Conservation (phyloP, 176 grass and related monocot species). For the Saccharum spontaneum region DNA sequence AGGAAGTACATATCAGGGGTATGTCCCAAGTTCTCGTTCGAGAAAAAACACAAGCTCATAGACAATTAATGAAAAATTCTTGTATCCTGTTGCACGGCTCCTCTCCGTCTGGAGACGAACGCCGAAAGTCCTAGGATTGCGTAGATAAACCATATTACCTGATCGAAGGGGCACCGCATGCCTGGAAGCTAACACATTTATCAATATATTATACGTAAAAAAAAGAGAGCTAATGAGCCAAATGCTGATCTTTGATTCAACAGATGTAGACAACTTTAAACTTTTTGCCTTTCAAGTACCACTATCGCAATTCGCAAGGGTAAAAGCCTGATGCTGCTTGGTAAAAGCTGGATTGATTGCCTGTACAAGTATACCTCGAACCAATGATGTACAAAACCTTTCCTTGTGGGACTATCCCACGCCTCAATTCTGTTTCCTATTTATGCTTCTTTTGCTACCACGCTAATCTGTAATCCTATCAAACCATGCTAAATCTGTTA, state of each 20-base stretch:
- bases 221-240: background rate
- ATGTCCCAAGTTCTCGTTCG: no score
- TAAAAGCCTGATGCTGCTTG: background rate
- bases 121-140: background rate
- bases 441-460: conserved; percentile 66
- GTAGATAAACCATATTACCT: no score
- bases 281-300: background rate
- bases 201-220: background rate
- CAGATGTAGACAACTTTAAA: background rate
- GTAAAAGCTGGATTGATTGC: conserved; percentile 59
- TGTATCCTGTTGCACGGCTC: background rate
- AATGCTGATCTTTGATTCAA: background rate
- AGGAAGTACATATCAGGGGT: no score
- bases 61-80: background rate
- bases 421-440: conserved; percentile 48
- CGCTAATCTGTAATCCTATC: conserved; percentile 47
- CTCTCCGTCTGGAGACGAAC: background rate
- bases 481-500: conserved; percentile 44
- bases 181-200: background rate
- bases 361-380: conserved; percentile 76
- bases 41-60: no score
- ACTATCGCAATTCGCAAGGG: background rate
- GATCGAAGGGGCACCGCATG: no score
- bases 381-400: conserved; percentile 93
- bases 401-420: conserved; percentile 38